These are phyloP conservation scores for Hygrophila difformis DNA, from an alignment of 257 asterid species.

Conservation along the genomic window DNA sequence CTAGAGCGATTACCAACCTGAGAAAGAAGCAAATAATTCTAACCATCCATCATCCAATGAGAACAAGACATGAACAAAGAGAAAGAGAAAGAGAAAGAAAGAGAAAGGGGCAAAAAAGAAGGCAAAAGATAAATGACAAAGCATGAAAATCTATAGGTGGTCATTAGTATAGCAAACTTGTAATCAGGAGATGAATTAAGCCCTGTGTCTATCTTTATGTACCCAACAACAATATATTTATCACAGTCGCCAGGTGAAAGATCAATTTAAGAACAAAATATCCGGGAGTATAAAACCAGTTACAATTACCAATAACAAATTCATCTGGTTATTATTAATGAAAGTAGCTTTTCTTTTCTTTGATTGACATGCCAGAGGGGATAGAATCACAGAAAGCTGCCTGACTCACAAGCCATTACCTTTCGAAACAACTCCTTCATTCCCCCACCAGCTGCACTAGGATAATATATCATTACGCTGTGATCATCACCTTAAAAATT, in stretches of 20 bases:
- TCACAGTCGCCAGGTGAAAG: too few species aligned
- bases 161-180: neutral
- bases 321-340: too few species aligned
- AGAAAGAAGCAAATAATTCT: conserved; percentile 9
- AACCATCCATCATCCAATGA: neutral
- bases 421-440: conserved; percentile 93
- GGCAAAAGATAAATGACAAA: neutral
- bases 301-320: too few species aligned
- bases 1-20: conserved; percentile 98
- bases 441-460: conserved; percentile 98
- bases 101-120: too few species aligned
- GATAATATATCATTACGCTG: conserved; percentile 94
- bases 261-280: too few species aligned
- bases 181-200: conserved; percentile 1
- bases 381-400: too few species aligned
- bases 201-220: too few species aligned
- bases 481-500: conserved; percentile 80
- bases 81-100: neutral
- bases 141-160: neutral
- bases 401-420: conserved; percentile 39
- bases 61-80: neutral
- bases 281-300: too few species aligned
- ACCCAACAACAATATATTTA: too few species aligned
- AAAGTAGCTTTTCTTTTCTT: too few species aligned
- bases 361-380: too few species aligned